Base-by-base conservation (phyloP, 2,329 filamentous ascomycete species). In the Aspergillus novofumigatus region DNA sequence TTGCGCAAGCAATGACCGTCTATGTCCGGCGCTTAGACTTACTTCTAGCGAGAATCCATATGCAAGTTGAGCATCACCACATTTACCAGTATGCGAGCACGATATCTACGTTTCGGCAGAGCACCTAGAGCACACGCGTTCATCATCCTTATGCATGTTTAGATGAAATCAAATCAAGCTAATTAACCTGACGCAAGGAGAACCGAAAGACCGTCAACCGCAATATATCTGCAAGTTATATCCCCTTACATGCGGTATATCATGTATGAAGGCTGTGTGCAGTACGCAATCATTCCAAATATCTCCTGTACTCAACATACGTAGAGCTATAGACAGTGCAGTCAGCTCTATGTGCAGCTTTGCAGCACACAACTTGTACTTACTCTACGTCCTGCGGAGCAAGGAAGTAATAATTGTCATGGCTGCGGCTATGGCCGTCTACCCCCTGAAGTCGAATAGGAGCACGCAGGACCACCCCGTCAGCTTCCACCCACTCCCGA, bases 1-100 rank as follows among this genome's bases (percentile, higher is more conserved):
- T 78, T 78, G 63, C 69, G 77, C 58, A 64, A 65, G 51, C 62
- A 54, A 9, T 63, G 53, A 52, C 51, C 21, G 53, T 53, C 59
- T 38, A 17, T 35, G 11, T 6, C 32, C 14, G 2, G 11, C 11
- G 4, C 10, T 14, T 32, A 14, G 29, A 32, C 14, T 35, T 35
- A 7, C 32, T 6, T 17, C 14, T 5, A 7, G 14, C 32, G 17
- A 38, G 32, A 17, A 17, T 38, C 32, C 5, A 38, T 2, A 3
- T 38, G 32, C 5, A 17, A 7, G 32, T n/a, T 38, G 32, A 38
- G 32, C 32, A 38, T 38, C 14, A 38, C 14, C 32, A 38, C 14
- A 38, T 38, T 17, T 38, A 3, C 14, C 17, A 17, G 32, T 17
- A 38, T 38, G 5, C 32, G 5, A 38, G 14, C 32, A 17, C 5